These are phyloP conservation scores for Aspergillus sp. DNA, from an alignment of 2,329 filamentous ascomycete genomes.

Conservation along the genomic window DNA sequence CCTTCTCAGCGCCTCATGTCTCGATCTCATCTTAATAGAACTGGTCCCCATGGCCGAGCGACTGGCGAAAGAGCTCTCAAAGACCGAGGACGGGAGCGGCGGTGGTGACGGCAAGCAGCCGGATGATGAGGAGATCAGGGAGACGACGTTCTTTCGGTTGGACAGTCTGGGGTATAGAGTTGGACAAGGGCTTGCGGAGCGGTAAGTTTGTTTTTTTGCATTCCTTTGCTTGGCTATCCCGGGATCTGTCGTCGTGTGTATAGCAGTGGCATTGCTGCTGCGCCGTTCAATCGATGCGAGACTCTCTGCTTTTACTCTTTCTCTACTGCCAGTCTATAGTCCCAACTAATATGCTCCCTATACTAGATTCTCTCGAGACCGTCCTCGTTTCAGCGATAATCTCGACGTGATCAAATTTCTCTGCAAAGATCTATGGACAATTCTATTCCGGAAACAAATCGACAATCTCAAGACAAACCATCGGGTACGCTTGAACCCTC, in stretches of 20 bases:
- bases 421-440: slow-evolving; percentile 94
- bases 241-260: no score
- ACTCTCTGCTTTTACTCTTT: no score
- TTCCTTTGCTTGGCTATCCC: neutral
- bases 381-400: slow-evolving; percentile 82
- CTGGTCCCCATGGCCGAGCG: slow-evolving; percentile 90
- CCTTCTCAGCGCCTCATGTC: slow-evolving; percentile 73
- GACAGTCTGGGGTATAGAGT: slow-evolving; percentile 85
- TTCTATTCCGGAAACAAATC: slow-evolving; percentile 93
- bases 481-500: slow-evolving; percentile 46
- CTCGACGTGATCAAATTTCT: slow-evolving; percentile 97
- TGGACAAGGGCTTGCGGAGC: slow-evolving; percentile 82
- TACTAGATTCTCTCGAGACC: slow-evolving; percentile 46
- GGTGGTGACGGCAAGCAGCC: slow-evolving; percentile 16
- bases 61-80: slow-evolving; percentile 60
- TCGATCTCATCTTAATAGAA: slow-evolving; percentile 94
- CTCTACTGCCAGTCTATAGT: no score
- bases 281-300: no score
- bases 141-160: slow-evolving; percentile 75
- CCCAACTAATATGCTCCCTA: neutral
- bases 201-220: slow-evolving; percentile 43
- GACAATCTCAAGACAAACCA: slow-evolving; percentile 99
- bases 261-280: no score
- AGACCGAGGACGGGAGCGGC: slow-evolving; percentile 9
- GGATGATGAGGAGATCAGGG: slow-evolving; percentile 64